A percentile compares a stretch with the other conserved stretches of the same genome.
phyloP scores from a whole-genome alignment of 2,329 filamentous ascomycete genomes.

The Monosporascus sp. region DNA sequence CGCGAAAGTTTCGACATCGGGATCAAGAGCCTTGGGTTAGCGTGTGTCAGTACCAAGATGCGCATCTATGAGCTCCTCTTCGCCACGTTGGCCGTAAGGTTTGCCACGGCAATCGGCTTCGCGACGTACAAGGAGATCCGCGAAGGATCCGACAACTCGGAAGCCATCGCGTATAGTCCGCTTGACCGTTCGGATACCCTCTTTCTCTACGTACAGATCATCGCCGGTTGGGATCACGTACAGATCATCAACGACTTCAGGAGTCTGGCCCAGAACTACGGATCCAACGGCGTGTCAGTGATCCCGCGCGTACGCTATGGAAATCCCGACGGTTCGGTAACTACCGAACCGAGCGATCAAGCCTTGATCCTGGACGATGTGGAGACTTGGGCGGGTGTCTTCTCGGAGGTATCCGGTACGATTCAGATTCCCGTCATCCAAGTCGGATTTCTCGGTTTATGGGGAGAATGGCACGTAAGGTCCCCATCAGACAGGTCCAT shows the following conservation, averaged over 20 bases:
- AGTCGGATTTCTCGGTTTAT: slow-evolving; percentile 11
- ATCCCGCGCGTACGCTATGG: slow-evolving; percentile 12
- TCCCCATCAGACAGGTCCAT: background rate
- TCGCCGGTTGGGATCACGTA: slow-evolving; percentile 6
- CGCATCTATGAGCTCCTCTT: background rate
- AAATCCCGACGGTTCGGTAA: slow-evolving; percentile 1
- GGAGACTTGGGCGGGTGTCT: slow-evolving; percentile 3
- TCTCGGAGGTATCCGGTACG: slow-evolving; percentile 2
- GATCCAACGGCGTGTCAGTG: slow-evolving; percentile 2
- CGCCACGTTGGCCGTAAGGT: background rate
- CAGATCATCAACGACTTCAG: slow-evolving; percentile 10
- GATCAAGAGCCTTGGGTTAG: too few species aligned
- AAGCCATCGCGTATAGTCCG: slow-evolving; percentile 2
- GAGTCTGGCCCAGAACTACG: slow-evolving; percentile 7
- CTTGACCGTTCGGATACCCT: slow-evolving; percentile 8
- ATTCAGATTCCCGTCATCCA: slow-evolving; percentile 12
- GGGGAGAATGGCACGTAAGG: slow-evolving; percentile 15
- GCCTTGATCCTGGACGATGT: slow-evolving; percentile 7
- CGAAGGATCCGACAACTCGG: slow-evolving; percentile 8
- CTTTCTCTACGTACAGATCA: slow-evolving; percentile 13
- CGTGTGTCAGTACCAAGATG: background rate
- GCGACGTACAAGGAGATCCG: slow-evolving; percentile 11
- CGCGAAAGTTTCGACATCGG: too few species aligned
- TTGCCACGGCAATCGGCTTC: slow-evolving; percentile 2
- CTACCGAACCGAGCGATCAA: slow-evolving; percentile 6